Evolutionary conservation across 2,329 filamentous ascomycete species (phyloP).

Genomic region (Fusarium austroafricanum): DNA sequence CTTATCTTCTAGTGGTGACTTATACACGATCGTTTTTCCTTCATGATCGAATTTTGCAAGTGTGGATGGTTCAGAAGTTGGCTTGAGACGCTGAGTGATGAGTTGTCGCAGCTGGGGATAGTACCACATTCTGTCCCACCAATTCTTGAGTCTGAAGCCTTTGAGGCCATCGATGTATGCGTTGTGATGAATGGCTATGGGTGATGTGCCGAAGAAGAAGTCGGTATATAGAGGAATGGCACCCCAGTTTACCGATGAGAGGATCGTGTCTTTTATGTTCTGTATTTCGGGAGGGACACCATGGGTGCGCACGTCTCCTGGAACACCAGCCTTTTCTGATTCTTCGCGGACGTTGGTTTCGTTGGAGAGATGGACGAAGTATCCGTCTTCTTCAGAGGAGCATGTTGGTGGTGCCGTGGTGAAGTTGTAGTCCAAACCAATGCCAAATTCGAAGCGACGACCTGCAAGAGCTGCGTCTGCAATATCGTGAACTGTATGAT

Average conservation of each 20-base stretch:
- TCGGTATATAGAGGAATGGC: constrained; percentile 52
- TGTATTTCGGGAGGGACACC: constrained; percentile 47
- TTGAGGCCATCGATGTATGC: constrained; percentile 51
- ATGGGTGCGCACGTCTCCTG: constrained; percentile 45
- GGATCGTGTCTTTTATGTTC: constrained; percentile 19
- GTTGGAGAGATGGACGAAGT: constrained; percentile 49
- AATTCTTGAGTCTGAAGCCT: constrained; percentile 47
- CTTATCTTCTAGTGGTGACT: constrained; percentile 31
- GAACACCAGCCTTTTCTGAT: constrained; percentile 49
- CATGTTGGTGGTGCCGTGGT: constrained; percentile 53
- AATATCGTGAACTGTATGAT: constrained; percentile 39
- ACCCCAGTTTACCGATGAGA: constrained; percentile 47
- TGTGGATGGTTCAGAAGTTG: background rate
- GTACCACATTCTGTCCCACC: constrained; percentile 55
- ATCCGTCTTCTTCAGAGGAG: constrained; percentile 53
- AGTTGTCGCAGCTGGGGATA: constrained; percentile 49
- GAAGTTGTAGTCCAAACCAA: constrained; percentile 55
- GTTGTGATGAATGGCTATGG: constrained; percentile 54
- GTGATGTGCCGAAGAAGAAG: constrained; percentile 52
- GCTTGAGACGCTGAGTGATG: constrained; percentile 43
- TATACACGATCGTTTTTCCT: constrained; percentile 40
- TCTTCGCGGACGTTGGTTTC: constrained; percentile 32
- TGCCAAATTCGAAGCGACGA: constrained; percentile 53
- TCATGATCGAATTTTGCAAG: constrained; percentile 31
- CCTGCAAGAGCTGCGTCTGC: constrained; percentile 47